phyloP scores from a whole-genome alignment of 768 basidiomycete genomes.

The Lepiota venenata region DNA sequence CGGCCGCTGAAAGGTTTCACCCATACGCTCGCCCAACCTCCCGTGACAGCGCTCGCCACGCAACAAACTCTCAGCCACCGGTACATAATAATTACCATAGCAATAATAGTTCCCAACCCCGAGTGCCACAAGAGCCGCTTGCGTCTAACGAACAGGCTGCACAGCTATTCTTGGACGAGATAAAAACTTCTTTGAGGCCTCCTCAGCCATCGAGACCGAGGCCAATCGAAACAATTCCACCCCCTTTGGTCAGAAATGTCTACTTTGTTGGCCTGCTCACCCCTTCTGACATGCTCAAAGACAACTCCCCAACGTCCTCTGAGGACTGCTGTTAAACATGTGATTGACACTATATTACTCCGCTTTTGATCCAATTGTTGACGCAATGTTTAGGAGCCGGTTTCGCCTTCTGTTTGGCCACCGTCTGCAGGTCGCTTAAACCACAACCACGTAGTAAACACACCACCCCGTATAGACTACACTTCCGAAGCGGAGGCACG shows the following conservation, averaged over 20 bases:
- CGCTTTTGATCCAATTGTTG: too few relatives aligned
- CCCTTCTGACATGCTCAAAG: too few relatives aligned
- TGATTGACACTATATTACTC: too few relatives aligned
- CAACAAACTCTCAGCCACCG: not conserved
- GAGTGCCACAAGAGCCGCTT: not conserved
- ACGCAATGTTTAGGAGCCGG: too few relatives aligned
- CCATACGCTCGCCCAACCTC: not conserved
- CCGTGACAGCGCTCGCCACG: too few relatives aligned
- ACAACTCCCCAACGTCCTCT: too few relatives aligned
- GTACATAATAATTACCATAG: not conserved
- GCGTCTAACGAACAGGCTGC: conserved; percentile 7
- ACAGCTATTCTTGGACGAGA: conserved; percentile 1
- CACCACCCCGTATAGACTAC: too few relatives aligned
- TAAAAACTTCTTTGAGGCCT: not conserved
- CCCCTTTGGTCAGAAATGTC: not conserved
- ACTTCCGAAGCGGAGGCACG: too few relatives aligned
- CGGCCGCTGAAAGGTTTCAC: conserved; percentile 1
- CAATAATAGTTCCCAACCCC: not conserved
- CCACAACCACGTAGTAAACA: too few relatives aligned
- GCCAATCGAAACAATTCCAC: not conserved
- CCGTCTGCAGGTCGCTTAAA: too few relatives aligned
- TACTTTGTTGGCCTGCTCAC: not conserved
- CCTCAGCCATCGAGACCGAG: not conserved
- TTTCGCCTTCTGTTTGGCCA: too few relatives aligned
- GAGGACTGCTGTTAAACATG: too few relatives aligned